A percentile compares a stretch with the other conserved stretches of the same genome.
phyloP scores from a whole-genome alignment of 2,329 filamentous ascomycete genomes.

The Lasiodiplodia hormozganensis region DNA sequence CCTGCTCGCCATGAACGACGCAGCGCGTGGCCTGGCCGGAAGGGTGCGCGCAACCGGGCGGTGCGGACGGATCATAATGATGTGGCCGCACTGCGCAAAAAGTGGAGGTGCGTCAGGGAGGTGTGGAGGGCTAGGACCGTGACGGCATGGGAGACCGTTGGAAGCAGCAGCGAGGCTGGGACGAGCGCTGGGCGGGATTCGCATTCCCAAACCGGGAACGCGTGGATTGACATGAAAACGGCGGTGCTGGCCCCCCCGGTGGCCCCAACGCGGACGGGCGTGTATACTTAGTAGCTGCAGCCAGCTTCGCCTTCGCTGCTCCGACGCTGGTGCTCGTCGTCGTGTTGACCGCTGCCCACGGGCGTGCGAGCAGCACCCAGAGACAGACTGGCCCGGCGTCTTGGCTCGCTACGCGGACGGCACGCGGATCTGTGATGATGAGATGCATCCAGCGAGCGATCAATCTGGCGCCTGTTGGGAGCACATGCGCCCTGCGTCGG shows the following conservation, averaged over 20 bases:
- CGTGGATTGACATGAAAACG: constrained; percentile 27
- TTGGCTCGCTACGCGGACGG: constrained; percentile 17
- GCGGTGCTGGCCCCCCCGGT: constrained; percentile 6
- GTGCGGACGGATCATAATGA: constrained; percentile 22
- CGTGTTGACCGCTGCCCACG: background rate
- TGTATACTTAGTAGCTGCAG: background rate
- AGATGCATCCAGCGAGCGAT: constrained; percentile 13
- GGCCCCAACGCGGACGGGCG: constrained; percentile 16
- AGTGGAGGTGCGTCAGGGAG: constrained; percentile 36
- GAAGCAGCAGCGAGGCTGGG: constrained; percentile 28
- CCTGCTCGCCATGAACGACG: constrained; percentile 10
- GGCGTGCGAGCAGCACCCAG: background rate
- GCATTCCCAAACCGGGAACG: constrained; percentile 29
- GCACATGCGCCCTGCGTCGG: constrained; percentile 6
- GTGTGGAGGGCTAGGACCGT: constrained; percentile 39
- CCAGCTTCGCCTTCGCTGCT: background rate
- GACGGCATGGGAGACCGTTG: constrained; percentile 28
- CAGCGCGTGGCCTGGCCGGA: constrained; percentile 16
- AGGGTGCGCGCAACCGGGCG: background rate
- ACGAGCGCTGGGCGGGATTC: constrained; percentile 26
- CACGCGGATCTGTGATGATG: constrained; percentile 14
- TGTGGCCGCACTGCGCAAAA: constrained; percentile 32
- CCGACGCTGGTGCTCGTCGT: background rate
- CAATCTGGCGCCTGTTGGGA: constrained; percentile 8
- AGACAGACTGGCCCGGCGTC: background rate